These are phyloP conservation scores for Rubus parviflorus DNA, from an alignment of 306 rosid genomes.

Conservation along the genomic window DNA sequence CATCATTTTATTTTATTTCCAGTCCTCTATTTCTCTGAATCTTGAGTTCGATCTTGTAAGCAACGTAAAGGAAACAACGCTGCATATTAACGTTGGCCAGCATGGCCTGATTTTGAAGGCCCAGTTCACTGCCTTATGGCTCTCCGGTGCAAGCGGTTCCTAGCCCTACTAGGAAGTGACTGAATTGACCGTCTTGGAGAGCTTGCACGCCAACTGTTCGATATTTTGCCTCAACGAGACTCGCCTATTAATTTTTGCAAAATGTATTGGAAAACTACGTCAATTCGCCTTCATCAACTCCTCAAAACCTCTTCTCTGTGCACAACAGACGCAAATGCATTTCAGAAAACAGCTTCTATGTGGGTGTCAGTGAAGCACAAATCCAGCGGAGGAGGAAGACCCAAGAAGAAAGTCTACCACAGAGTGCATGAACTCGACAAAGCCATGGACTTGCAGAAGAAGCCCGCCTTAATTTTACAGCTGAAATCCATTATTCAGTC, in stretches of 20 bases:
- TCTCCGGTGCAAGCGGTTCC: too few relatives aligned
- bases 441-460: slow-evolving; percentile 76
- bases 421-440: slow-evolving; percentile 67
- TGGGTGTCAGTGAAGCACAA: slow-evolving; percentile 39
- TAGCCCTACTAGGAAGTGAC: too few relatives aligned
- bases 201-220: slow-evolving; percentile 26
- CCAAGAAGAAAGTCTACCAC: slow-evolving; percentile 71
- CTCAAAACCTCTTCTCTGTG: not conserved
- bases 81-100: too few relatives aligned
- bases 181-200: not conserved
- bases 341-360: slow-evolving; percentile 16
- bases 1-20: too few relatives aligned
- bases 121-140: too few relatives aligned
- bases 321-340: not conserved
- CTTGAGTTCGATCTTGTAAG: too few relatives aligned
- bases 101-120: too few relatives aligned
- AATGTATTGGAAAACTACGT: slow-evolving; percentile 9
- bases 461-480: slow-evolving; percentile 61
- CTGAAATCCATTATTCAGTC: slow-evolving; percentile 70
- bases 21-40: too few relatives aligned
- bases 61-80: too few relatives aligned
- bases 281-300: slow-evolving; percentile 8
- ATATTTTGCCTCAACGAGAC: slow-evolving; percentile 15
- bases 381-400: slow-evolving; percentile 72
- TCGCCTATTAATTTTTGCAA: not conserved